phyloP scores from a whole-genome alignment of 2,329 filamentous ascomycete genomes.

The Coniochaeta pulveracea region DNA sequence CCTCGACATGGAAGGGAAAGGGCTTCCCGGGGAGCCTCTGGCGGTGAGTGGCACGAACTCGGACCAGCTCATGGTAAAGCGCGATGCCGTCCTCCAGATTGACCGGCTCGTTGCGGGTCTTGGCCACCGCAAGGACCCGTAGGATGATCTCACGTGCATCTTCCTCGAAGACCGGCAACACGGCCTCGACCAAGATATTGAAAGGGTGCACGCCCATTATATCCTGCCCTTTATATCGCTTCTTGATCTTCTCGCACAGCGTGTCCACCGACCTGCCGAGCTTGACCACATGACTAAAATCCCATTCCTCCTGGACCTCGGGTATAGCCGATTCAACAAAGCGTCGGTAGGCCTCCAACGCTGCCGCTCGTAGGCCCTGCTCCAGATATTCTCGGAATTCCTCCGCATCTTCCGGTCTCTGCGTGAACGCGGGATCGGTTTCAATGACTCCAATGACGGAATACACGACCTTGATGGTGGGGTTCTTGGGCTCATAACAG shows the following conservation, averaged over 20 bases:
- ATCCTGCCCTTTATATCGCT: constrained; percentile 79
- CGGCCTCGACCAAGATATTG: constrained; percentile 66
- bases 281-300: constrained; percentile 82
- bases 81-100: constrained; percentile 89
- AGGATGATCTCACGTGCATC: constrained; percentile 79
- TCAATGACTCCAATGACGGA: constrained; percentile 76
- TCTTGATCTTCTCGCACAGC: constrained; percentile 79
- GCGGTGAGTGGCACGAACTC: constrained; percentile 67
- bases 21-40: constrained; percentile 59
- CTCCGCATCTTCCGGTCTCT: constrained; percentile 56
- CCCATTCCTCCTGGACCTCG: constrained; percentile 70
- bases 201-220: constrained; percentile 64
- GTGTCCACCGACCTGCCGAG: constrained; percentile 79
- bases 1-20: constrained; percentile 84
- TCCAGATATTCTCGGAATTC: constrained; percentile 62
- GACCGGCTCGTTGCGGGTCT: constrained; percentile 61
- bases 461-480: constrained; percentile 69
- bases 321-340: constrained; percentile 75
- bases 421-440: constrained; percentile 63
- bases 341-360: constrained; percentile 66
- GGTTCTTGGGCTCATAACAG: constrained; percentile 82
- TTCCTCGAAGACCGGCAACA: constrained; percentile 82
- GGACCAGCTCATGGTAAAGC: constrained; percentile 78
- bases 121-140: constrained; percentile 64
- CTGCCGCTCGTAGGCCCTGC: constrained; percentile 62